A percentile compares a stretch with the other conserved stretches of the same genome.
These are phyloP conservation scores for Filosporella fistucella DNA, from an alignment of 495 filamentous ascomycete genomes.

Conservation along the genomic window DNA sequence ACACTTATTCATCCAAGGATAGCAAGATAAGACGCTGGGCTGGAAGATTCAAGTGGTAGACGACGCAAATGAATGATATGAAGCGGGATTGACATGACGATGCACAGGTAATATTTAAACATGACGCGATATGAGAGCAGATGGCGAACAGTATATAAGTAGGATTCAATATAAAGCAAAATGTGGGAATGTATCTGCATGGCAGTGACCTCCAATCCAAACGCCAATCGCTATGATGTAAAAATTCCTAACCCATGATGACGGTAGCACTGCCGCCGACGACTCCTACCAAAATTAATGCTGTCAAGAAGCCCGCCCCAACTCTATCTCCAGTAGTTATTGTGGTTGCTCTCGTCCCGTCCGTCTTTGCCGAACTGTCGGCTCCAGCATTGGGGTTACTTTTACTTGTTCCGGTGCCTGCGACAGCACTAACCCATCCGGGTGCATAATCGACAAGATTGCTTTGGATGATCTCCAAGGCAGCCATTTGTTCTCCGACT, in stretches of 20 bases:
- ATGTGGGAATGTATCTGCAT: too few species aligned
- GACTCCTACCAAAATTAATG: slow-evolving; percentile 32
- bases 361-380: slow-evolving; percentile 10
- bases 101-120: too few species aligned
- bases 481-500: slow-evolving; percentile 66
- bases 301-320: slow-evolving; percentile 60
- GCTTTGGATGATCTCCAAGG: slow-evolving; percentile 62
- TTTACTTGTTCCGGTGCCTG: slow-evolving; percentile 64
- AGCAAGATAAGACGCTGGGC: too few species aligned
- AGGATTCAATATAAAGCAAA: too few species aligned
- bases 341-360: neutral
- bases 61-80: too few species aligned
- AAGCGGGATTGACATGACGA: too few species aligned
- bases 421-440: slow-evolving; percentile 18
- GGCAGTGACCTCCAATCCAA: too few species aligned
- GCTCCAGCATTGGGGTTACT: slow-evolving; percentile 67
- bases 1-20: too few species aligned
- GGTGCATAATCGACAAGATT: slow-evolving; percentile 35
- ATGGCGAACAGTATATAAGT: too few species aligned
- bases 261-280: slow-evolving; percentile 22
- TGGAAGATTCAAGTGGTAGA: too few species aligned
- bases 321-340: slow-evolving; percentile 50
- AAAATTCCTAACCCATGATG: slow-evolving; percentile 4
- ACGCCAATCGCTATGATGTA: neutral
- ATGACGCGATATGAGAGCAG: too few species aligned